phyloP scores from a whole-genome alignment of 2,329 filamentous ascomycete genomes.

The Stagonosporopsis cucurbitacearum region DNA sequence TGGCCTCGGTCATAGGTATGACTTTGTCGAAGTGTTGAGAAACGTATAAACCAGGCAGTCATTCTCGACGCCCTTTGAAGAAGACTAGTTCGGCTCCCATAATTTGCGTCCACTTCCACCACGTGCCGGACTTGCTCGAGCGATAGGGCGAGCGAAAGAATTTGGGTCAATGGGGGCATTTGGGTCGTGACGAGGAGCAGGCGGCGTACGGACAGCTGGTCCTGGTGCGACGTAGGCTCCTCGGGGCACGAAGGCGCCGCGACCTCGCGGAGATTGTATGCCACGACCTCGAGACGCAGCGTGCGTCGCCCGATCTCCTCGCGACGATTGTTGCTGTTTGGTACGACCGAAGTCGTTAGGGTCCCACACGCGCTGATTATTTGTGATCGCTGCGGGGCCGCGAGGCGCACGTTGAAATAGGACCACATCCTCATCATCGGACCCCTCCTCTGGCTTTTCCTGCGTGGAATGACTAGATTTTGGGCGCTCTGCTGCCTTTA shows the following conservation, averaged over 20 bases:
- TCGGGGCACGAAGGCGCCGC: slow-evolving; percentile 39
- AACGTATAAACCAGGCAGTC: slow-evolving; percentile 8
- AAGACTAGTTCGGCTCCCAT: slow-evolving; percentile 50
- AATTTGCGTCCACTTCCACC: slow-evolving; percentile 45
- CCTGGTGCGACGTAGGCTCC: slow-evolving; percentile 42
- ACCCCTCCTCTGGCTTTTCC: slow-evolving; percentile 30
- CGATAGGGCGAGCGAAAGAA: slow-evolving; percentile 47
- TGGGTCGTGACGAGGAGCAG: slow-evolving; percentile 41
- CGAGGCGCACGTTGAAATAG: slow-evolving; percentile 48
- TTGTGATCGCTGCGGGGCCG: slow-evolving; percentile 39
- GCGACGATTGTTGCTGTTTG: slow-evolving; percentile 37
- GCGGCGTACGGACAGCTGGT: slow-evolving; percentile 34
- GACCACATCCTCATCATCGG: slow-evolving; percentile 49
- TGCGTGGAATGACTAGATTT: slow-evolving; percentile 36
- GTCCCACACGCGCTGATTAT: slow-evolving; percentile 51
- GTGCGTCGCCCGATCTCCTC: slow-evolving; percentile 42
- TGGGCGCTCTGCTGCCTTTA: slow-evolving; percentile 31
- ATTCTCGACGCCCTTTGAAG: slow-evolving; percentile 6
- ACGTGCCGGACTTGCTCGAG: slow-evolving; percentile 37
- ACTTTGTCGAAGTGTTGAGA: not conserved
- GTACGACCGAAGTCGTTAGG: slow-evolving; percentile 57
- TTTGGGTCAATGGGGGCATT: slow-evolving; percentile 50
- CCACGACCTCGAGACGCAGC: slow-evolving; percentile 33
- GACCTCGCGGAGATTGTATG: slow-evolving; percentile 30
- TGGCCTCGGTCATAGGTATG: not conserved